Conservation (phyloP, 2,329 filamentous ascomycete genomes). For the Clarireedia hainanense region DNA sequence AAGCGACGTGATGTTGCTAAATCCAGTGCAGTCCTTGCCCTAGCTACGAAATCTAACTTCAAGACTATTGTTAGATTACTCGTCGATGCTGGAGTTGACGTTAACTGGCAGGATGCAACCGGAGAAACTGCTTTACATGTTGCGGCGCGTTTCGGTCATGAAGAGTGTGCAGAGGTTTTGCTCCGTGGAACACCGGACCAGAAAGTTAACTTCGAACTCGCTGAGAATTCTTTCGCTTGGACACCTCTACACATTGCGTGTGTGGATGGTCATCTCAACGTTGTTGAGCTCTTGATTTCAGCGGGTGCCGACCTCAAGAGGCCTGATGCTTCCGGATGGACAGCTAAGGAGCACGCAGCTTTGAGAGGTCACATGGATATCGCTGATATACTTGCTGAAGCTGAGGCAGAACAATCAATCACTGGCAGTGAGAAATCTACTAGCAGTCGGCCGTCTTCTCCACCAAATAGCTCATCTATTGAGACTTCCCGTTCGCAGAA, state of each 20-base stretch:
- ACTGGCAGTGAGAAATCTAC: conserved; percentile 27
- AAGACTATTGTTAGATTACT: conserved; percentile 77
- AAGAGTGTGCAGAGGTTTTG: conserved; percentile 69
- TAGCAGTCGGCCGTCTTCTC: conserved; percentile 27
- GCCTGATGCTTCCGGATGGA: conserved; percentile 86
- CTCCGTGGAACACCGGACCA: conserved; percentile 62
- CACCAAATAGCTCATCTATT: conserved; percentile 51
- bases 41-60: conserved; percentile 86
- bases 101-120: conserved; percentile 83
- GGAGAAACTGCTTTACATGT: conserved; percentile 90
- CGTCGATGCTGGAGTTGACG: conserved; percentile 81
- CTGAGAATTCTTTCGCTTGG: conserved; percentile 84
- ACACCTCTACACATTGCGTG: conserved; percentile 90
- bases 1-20: conserved; percentile 66
- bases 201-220: conserved; percentile 66
- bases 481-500: conserved; percentile 46
- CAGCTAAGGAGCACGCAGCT: conserved; percentile 84
- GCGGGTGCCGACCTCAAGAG: conserved; percentile 70
- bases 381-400: conserved; percentile 55
- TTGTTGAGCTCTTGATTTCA: conserved; percentile 70
- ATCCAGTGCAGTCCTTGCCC: conserved; percentile 77
- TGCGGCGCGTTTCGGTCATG: conserved; percentile 81
- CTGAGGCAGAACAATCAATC: conserved; percentile 20
- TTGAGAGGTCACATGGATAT: conserved; percentile 82
- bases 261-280: conserved; percentile 73